phyloP scores from a whole-genome alignment of 202 grass and related monocot species.

The Miscanthus sacchariflorus region DNA sequence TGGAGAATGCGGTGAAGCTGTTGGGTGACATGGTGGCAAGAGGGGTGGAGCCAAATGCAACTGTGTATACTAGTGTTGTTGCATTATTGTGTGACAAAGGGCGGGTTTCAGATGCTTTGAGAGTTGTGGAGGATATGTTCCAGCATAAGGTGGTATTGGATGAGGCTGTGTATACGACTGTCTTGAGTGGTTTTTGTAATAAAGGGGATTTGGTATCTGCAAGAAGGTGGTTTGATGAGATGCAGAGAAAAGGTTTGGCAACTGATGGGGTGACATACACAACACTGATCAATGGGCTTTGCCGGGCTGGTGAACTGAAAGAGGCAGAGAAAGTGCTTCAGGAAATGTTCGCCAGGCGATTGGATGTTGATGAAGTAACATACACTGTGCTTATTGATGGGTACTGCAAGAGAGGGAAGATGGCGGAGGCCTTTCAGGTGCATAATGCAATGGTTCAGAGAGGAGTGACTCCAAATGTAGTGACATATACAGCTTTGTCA shows the following conservation, averaged over 20 bases:
- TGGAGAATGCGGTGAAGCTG: conserved; percentile 61
- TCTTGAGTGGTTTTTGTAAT: conserved; percentile 82
- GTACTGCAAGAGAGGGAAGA: conserved; percentile 79
- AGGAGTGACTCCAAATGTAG: conserved; percentile 77
- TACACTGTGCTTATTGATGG: conserved; percentile 87
- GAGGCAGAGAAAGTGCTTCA: conserved; percentile 69
- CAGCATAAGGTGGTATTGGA: conserved; percentile 60
- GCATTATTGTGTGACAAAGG: conserved; percentile 71
- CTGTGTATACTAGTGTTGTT: conserved; percentile 72
- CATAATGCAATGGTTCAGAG: conserved; percentile 83
- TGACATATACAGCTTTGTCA: conserved; percentile 89
- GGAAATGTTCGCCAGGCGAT: conserved; percentile 68
- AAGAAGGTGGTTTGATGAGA: conserved; percentile 72
- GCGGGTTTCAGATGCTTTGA: conserved; percentile 65
- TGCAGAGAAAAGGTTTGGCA: conserved; percentile 67
- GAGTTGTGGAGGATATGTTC: conserved; percentile 75
- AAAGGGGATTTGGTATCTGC: conserved; percentile 71
- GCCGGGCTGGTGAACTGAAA: conserved; percentile 63
- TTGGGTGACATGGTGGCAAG: conserved; percentile 71
- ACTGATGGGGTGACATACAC: conserved; percentile 79
- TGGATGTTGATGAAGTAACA: conserved; percentile 75
- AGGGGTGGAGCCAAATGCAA: conserved; percentile 65
- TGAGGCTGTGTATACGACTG: conserved; percentile 62
- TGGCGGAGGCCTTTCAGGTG: conserved; percentile 74
- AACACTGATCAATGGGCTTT: conserved; percentile 71